Evolutionary conservation across 2,329 filamentous ascomycete species (phyloP).

Genomic region (Fusarium ambrosium): DNA sequence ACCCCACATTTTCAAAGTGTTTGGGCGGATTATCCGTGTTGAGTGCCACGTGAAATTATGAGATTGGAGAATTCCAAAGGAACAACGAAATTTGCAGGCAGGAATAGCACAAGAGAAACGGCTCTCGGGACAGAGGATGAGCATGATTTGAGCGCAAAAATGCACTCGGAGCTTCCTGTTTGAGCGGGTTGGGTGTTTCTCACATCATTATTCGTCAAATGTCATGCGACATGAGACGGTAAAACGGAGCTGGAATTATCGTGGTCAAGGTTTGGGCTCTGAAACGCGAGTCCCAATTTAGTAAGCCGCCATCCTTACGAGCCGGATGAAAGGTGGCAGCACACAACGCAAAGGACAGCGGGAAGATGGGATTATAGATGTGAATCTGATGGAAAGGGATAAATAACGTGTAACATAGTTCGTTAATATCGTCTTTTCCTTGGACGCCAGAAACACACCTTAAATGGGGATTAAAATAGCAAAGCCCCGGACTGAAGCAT

Average conservation of each 20-base stretch:
- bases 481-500: slow-evolving; percentile 35
- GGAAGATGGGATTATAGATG: neutral
- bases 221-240: slow-evolving; percentile 30
- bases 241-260: slow-evolving; percentile 25
- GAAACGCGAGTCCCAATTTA: slow-evolving; percentile 27
- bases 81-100: neutral
- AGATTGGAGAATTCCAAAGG: neutral
- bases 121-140: neutral
- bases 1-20: slow-evolving; percentile 35
- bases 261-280: slow-evolving; percentile 22
- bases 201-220: slow-evolving; percentile 15
- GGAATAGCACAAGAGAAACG: neutral
- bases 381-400: neutral
- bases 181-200: slow-evolving; percentile 10
- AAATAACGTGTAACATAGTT: neutral
- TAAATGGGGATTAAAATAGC: slow-evolving; percentile 18
- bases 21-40: slow-evolving; percentile 30
- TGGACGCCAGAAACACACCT: neutral
- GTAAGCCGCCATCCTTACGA: neutral
- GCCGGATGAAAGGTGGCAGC: neutral
- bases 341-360: neutral
- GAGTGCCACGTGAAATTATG: slow-evolving; percentile 34
- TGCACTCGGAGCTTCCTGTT: neutral
- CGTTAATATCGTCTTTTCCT: neutral
- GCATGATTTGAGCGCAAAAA: neutral